Conservation (phyloP, 192 early-diverging fungal species). For the Coemansia sp. region DNA sequence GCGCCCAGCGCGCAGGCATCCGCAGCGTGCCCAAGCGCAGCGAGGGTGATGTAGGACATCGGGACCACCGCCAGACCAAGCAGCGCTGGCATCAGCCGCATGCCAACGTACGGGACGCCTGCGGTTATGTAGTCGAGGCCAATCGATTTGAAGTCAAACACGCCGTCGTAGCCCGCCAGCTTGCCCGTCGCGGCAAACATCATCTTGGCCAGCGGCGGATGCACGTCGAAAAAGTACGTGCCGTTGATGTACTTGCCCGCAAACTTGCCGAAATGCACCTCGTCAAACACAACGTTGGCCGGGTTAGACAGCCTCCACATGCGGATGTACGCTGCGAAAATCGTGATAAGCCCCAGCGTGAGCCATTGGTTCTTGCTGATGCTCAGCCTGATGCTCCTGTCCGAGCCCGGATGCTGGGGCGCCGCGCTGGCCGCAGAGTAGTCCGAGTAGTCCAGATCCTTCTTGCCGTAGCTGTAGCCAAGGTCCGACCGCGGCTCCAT, state of each 20-base stretch:
- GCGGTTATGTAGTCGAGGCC: constrained; percentile 85
- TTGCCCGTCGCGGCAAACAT: constrained; percentile 76
- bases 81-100: constrained; percentile 77
- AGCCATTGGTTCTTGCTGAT: constrained; percentile 49
- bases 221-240: constrained; percentile 93
- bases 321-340: constrained; percentile 46
- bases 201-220: constrained; percentile 93
- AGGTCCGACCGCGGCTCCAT: constrained; percentile 17
- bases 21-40: constrained; percentile 75
- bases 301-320: constrained; percentile 49
- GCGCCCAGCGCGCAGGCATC: constrained; percentile 75
- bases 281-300: constrained; percentile 73
- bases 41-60: constrained; percentile 78
- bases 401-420: constrained; percentile 10
- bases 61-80: constrained; percentile 82
- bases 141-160: constrained; percentile 93
- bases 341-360: constrained; percentile 41
- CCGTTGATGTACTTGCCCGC: constrained; percentile 83
- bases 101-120: constrained; percentile 84
- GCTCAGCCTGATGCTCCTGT: constrained; percentile 23
- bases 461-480: constrained; percentile 51
- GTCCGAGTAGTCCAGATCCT: constrained; percentile 40
- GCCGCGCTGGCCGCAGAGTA: constrained; percentile 1
- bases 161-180: constrained; percentile 85
- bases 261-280: constrained; percentile 99